Base-by-base conservation (phyloP, 2,329 filamentous ascomycete species). In the Penicillium sp. region DNA sequence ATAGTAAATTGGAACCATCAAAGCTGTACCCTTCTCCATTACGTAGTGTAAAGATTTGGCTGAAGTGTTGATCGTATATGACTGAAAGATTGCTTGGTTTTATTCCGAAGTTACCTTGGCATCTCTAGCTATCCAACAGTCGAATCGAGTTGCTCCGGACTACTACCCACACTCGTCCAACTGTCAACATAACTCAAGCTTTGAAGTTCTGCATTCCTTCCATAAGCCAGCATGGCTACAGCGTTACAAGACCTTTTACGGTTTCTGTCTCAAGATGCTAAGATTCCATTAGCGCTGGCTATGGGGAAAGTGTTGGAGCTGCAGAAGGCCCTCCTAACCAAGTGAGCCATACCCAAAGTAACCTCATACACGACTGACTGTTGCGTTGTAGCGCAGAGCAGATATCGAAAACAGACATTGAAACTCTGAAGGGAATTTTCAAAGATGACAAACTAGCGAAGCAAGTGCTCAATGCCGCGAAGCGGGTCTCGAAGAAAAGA, bases 241-340 rank as follows among this genome's bases (percentile, higher is more conserved):
- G 40, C 55, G 45, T 5, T 40, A 10, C 38, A 61, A 68, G 34
- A 52, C 71, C 67, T 85, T 13, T 71, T 86, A 32, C 80, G 83
- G 11, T 86, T 86, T 58, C 71, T 86, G 22, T 80, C 80, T 1
- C 78, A 83, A 68, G 82, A 86, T 68, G 74, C 75, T 29, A 84
- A 83, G 63, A 59, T 86, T 0, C 80, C 83, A 3, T 71, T 86
- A 5, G 78, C 79, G 4, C 70, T 74, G 27, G 83, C 82, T 10
- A 80, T 86, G 67, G 65, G 74, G 50, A 84, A 83, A 63, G 74
- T 82, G 50, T 80, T 79, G 57, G 75, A 78, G n/a, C 74, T 86
- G 9, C 79, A 83, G 63, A 72, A 74, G 48, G 77, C 76, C 21
- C 72, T 75, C 52, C 70, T 85, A 21, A 70, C 67, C 60, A 78